Base-by-base conservation (phyloP, 352 stramenopile species). In the Phytophthora macrochlamydospora region DNA sequence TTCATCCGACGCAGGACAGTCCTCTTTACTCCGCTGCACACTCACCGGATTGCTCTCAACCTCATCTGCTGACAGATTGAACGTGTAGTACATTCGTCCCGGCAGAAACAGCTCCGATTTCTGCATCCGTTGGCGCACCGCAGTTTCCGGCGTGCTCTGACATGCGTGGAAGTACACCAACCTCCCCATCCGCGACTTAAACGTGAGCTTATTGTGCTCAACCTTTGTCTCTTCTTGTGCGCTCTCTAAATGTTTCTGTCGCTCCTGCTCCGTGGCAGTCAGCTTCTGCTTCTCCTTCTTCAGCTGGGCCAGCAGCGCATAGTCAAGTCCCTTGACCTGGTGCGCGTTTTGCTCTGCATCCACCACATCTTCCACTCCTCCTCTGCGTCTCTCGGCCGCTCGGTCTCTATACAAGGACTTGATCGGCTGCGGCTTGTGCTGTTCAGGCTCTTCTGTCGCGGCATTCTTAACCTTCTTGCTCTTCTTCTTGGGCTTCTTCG, bases 251-350 rank as follows among this genome's bases (percentile, higher is more conserved):
- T 71, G 38, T 37, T 83, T 69, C 13, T 66, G 28, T 62, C 87
- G 78, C 7, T 74, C 69, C 1, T 55, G 59, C 5, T 51, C 64
- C 2, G 64, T 81, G 2, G 66, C 74, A 2, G 67, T 54, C 59
- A 68, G 65, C 57, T 85, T 85, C 51, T 89, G 64, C 54, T 87
- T 89, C 59, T 97, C 89, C 14, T 78, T 71, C 65, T 94, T 93
- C 29, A 97, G 75, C 61, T 97, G 92, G 42, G 91, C 70, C 29
- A 97, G 73, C 30, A 98, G 69, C 9, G 90, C 79, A 38, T 89
- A 83, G 81, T 98, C 92, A 51, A 98, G 63, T 24, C 68, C 93
- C 58, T 96, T 97, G 3, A 97, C 91, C 14, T 97, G 58, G 71
- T 97, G 90, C 33, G 92, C 95, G 74, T 94, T 96, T 63, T 92